Evolutionary conservation across 1,139 yeast genomes (phyloP).

Genomic region (Yamadazyma diospyri): DNA sequence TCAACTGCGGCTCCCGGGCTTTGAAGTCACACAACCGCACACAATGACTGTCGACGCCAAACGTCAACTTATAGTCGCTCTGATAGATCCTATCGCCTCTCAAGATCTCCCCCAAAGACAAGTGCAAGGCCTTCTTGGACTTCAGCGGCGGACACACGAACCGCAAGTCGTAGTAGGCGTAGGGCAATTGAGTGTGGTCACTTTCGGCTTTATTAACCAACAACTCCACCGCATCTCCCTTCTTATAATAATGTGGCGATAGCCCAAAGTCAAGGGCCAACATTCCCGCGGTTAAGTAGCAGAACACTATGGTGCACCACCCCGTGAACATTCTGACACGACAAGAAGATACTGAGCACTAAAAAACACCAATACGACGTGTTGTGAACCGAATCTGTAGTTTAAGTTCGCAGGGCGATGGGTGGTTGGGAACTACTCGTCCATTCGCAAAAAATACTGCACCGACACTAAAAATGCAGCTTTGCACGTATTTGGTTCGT

Average conservation of each 20-base stretch:
- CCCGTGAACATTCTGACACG: no score
- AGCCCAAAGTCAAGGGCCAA: neutral
- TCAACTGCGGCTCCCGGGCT: slow-evolving; percentile 47
- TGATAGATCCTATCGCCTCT: slow-evolving; percentile 80
- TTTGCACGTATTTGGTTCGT: no score
- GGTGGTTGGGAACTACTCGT: no score
- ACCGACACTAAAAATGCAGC: no score
- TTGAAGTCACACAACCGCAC: slow-evolving; percentile 61
- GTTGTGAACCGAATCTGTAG: no score
- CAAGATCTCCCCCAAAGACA: slow-evolving; percentile 73
- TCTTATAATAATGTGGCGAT: slow-evolving; percentile 27
- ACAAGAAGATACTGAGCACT: no score
- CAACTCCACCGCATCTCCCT: slow-evolving; percentile 65
- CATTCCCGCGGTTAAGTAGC: no score
- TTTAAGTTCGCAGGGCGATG: no score
- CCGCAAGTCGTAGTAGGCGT: slow-evolving; percentile 70
- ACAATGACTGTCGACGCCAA: slow-evolving; percentile 66
- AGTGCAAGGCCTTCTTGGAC: slow-evolving; percentile 54
- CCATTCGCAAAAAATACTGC: no score
- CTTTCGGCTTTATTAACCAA: slow-evolving; percentile 77
- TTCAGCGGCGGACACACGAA: slow-evolving; percentile 74
- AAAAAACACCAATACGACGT: no score
- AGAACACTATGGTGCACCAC: no score
- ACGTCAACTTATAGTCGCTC: slow-evolving; percentile 61
- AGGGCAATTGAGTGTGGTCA: slow-evolving; percentile 74